phyloP scores from a whole-genome alignment of 306 rosid species.

The Clitoria ternatea region DNA sequence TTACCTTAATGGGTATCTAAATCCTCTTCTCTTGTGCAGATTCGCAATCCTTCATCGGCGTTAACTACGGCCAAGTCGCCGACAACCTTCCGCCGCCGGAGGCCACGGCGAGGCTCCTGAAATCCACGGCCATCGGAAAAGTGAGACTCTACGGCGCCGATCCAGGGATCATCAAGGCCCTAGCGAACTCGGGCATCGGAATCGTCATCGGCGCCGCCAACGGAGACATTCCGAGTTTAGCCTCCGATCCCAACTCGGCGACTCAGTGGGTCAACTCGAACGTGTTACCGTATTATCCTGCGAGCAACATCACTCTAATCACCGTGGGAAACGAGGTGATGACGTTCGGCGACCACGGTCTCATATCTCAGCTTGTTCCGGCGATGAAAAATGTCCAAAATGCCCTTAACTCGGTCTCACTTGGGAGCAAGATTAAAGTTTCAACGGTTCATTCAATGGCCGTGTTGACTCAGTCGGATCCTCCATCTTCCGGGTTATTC shows the following conservation, averaged over 20 bases:
- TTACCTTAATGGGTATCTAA: not conserved
- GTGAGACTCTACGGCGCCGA: constrained; percentile 58
- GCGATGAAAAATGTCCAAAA: constrained; percentile 62
- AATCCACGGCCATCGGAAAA: constrained; percentile 43
- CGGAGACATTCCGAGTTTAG: constrained; percentile 47
- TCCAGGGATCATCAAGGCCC: constrained; percentile 47
- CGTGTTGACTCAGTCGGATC: constrained; percentile 46
- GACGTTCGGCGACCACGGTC: constrained; percentile 35
- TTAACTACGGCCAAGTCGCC: constrained; percentile 66
- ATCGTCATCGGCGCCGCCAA: constrained; percentile 49
- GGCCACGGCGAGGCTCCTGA: constrained; percentile 43
- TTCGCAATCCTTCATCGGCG: constrained; percentile 64
- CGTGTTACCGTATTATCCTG: constrained; percentile 53
- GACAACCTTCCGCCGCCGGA: constrained; percentile 57
- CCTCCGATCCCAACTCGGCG: constrained; percentile 62
- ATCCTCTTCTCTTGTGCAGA: constrained; percentile 28
- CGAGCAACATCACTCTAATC: constrained; percentile 51
- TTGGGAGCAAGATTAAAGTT: constrained; percentile 56
- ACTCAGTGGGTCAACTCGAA: constrained; percentile 56
- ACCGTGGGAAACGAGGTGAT: constrained; percentile 70
- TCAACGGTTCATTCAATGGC: constrained; percentile 71
- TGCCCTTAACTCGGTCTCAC: constrained; percentile 46
- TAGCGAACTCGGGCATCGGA: constrained; percentile 50
- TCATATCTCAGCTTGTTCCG: constrained; percentile 55
- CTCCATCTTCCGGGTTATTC: constrained; percentile 63